These are phyloP conservation scores for Sugiyamaella americana DNA, from an alignment of 805 yeast genomes.

Conservation along the genomic window DNA sequence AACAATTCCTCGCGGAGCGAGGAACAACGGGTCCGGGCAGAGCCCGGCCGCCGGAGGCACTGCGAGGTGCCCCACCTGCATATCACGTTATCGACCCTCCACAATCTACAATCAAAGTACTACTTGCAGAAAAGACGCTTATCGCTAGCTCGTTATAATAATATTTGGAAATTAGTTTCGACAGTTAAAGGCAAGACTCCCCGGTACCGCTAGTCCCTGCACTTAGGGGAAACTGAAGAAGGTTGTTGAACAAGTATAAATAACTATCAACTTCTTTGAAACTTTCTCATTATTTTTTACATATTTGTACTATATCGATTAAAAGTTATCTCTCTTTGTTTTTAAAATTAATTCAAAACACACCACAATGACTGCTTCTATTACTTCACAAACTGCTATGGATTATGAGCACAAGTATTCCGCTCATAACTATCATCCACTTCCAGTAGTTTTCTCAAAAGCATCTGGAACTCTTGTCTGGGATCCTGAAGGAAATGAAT, in stretches of 20 bases:
- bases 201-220: slow-evolving; percentile 15
- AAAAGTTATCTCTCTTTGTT: not conserved
- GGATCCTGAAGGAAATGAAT: slow-evolving; percentile 97
- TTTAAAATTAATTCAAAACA: not conserved
- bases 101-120: too few species aligned
- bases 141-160: too few species aligned
- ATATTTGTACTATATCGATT: not conserved
- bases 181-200: slow-evolving; percentile 15
- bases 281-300: not conserved
- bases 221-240: slow-evolving; percentile 14
- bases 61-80: too few species aligned
- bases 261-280: not conserved
- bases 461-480: slow-evolving; percentile 91
- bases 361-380: slow-evolving; percentile 28
- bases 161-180: not conserved
- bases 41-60: not conserved
- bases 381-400: slow-evolving; percentile 60
- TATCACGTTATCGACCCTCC: too few species aligned
- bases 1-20: not conserved
- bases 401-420: slow-evolving; percentile 73
- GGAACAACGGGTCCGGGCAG: not conserved
- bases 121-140: too few species aligned
- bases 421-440: slow-evolving; percentile 95
- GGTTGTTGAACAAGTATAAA: not conserved
- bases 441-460: slow-evolving; percentile 86